These are phyloP conservation scores for Suhomyces faveliae DNA, from an alignment of 805 yeast species.

Conservation along the genomic window DNA sequence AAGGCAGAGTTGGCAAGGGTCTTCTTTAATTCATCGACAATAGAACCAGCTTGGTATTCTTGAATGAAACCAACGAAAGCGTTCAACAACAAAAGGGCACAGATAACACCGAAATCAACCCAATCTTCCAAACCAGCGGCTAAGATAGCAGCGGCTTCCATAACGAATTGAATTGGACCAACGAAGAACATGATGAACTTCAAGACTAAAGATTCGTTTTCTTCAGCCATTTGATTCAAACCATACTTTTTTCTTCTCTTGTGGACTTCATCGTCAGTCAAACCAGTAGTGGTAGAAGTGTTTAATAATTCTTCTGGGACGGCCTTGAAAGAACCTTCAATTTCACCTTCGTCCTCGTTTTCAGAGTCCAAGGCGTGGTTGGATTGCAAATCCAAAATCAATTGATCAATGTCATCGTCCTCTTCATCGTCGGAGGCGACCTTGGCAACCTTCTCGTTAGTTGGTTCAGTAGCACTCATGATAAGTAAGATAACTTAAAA, in stretches of 20 bases:
- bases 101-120: conserved; percentile 98
- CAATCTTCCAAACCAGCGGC: conserved; percentile 97
- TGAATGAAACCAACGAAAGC: conserved; percentile 95
- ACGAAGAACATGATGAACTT: conserved; percentile 86
- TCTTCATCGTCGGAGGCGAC: conserved; percentile 54
- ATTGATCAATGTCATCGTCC: conserved; percentile 54
- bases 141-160: conserved; percentile 94
- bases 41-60: conserved; percentile 97
- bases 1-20: conserved; percentile 88
- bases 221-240: conserved; percentile 88
- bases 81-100: conserved; percentile 80
- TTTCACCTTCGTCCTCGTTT: conserved; percentile 21
- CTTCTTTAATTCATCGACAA: conserved; percentile 94
- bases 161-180: conserved; percentile 95
- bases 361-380: conserved; percentile 35
- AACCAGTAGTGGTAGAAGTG: conserved; percentile 78
- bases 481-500: conserved; percentile 7
- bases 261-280: conserved; percentile 71
- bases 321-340: conserved; percentile 51
- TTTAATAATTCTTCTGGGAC: conserved; percentile 84
- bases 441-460: conserved; percentile 52
- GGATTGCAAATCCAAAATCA: conserved; percentile 76
- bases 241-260: conserved; percentile 90
- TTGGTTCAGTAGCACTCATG: conserved; percentile 49
- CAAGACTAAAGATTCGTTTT: conserved; percentile 71